These are phyloP conservation scores for Aspergillus puulaauensis DNA, from an alignment of 2,329 filamentous ascomycete species.

Conservation along the genomic window DNA sequence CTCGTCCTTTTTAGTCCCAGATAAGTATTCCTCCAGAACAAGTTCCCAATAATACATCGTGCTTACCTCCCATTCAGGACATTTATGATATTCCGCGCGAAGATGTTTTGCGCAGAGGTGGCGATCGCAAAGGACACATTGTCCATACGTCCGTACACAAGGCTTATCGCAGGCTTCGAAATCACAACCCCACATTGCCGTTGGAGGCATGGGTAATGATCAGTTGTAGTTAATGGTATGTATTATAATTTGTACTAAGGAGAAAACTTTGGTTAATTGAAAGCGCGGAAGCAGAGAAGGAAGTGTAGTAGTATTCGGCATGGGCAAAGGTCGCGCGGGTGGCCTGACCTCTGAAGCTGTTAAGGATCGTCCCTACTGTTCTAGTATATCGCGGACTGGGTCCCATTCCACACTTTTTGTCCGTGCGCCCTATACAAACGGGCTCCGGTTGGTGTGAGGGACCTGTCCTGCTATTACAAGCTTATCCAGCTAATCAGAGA, in stretches of 20 bases:
- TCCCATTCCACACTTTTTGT: no score
- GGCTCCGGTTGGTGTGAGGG: no score
- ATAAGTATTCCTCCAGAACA: not conserved
- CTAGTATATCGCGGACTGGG: no score
- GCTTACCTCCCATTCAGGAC: slow-evolving; percentile 38
- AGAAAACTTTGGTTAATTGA: no score
- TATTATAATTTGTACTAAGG: not conserved
- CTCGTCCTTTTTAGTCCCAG: slow-evolving; percentile 30
- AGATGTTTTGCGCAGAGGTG: slow-evolving; percentile 42
- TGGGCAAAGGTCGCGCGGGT: no score
- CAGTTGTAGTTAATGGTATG: not conserved
- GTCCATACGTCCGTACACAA: slow-evolving; percentile 37
- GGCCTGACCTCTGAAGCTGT: no score
- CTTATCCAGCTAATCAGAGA: no score
- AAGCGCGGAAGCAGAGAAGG: no score
- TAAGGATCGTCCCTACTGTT: no score
- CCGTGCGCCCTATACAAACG: no score
- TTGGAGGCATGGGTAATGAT: not conserved
- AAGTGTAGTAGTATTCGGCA: no score
- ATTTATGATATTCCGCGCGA: slow-evolving; percentile 32
- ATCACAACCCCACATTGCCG: slow-evolving; percentile 32
- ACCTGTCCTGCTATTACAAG: no score
- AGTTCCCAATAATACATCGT: not conserved
- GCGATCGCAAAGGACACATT: slow-evolving; percentile 41
- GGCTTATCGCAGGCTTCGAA: slow-evolving; percentile 30